Percentiles rank a stretch among this genome's conserved stretches.
phyloP scores from a whole-genome alignment of 1,139 yeast genomes.

The Ashbya aceris region DNA sequence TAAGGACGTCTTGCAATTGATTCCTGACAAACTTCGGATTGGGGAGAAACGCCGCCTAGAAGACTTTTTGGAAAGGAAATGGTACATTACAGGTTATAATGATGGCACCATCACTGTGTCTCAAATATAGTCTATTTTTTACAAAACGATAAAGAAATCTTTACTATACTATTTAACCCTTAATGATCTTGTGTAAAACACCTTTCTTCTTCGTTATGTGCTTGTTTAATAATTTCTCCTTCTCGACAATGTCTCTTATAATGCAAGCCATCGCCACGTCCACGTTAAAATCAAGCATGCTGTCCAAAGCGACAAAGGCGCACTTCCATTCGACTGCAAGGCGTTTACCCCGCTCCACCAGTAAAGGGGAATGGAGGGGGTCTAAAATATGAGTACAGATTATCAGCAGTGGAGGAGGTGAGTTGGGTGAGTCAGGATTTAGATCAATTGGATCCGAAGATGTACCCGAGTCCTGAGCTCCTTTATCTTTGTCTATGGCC shows the following conservation, averaged over 20 bases:
- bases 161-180: background rate
- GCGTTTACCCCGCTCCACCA: conserved; percentile 46
- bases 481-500: conserved; percentile 16
- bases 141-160: conserved; percentile 1
- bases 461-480: conserved; percentile 19
- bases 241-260: conserved; percentile 51
- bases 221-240: conserved; percentile 23
- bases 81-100: conserved; percentile 27
- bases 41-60: conserved; percentile 15
- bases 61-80: conserved; percentile 11
- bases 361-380: conserved; percentile 46
- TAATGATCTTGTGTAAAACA: conserved; percentile 4
- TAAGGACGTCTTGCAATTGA: too few relatives aligned
- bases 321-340: conserved; percentile 54
- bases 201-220: conserved; percentile 6
- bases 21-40: background rate
- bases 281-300: conserved; percentile 38
- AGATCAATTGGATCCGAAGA: conserved; percentile 22
- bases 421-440: conserved; percentile 41
- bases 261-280: conserved; percentile 49
- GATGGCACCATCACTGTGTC: conserved; percentile 33
- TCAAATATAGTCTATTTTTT: conserved; percentile 5
- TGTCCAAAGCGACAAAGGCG: conserved; percentile 54
- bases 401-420: conserved; percentile 61
- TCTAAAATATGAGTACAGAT: conserved; percentile 54